These are phyloP conservation scores for Rhizophagus prolifer DNA, from an alignment of 192 early-diverging fungal genomes.

Conservation along the genomic window DNA sequence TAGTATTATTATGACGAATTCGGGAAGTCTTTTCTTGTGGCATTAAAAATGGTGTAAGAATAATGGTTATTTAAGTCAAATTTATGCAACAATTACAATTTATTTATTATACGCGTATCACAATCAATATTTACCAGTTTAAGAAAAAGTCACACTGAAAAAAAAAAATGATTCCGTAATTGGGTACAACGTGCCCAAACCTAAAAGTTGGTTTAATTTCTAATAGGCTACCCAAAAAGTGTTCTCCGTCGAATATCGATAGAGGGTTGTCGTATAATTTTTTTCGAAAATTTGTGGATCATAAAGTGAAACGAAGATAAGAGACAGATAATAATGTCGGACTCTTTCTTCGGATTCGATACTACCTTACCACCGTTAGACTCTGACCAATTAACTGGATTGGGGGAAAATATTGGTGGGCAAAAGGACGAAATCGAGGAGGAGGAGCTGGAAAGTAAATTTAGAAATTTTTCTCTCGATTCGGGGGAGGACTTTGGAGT, in stretches of 20 bases:
- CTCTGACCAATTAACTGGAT: constrained; percentile 33
- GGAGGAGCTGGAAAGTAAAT: constrained; percentile 37
- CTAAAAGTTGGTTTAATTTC: background rate
- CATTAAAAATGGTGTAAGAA: background rate
- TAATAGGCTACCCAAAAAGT: background rate
- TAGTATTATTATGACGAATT: background rate
- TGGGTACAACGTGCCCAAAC: background rate
- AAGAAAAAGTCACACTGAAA: background rate
- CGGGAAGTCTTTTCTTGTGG: background rate
- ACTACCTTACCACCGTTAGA: constrained; percentile 51
- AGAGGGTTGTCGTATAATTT: background rate
- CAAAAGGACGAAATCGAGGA: constrained; percentile 29
- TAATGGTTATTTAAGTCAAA: too few species aligned
- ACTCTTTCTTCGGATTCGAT: constrained; percentile 52
- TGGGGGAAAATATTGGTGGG: constrained; percentile 28
- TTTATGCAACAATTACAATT: too few species aligned
- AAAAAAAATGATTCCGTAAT: too few species aligned
- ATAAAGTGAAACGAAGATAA: constrained; percentile 2
- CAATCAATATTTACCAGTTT: background rate
- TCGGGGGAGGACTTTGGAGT: constrained; percentile 60
- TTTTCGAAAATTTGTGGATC: background rate
- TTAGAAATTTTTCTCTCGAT: constrained; percentile 39
- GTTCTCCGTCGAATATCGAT: background rate
- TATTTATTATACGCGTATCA: background rate
- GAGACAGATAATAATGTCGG: constrained; percentile 32